Evolutionary conservation across 371 early-diverging fungal species (phyloP).

Genomic region (Furculomyces boomerangus): DNA sequence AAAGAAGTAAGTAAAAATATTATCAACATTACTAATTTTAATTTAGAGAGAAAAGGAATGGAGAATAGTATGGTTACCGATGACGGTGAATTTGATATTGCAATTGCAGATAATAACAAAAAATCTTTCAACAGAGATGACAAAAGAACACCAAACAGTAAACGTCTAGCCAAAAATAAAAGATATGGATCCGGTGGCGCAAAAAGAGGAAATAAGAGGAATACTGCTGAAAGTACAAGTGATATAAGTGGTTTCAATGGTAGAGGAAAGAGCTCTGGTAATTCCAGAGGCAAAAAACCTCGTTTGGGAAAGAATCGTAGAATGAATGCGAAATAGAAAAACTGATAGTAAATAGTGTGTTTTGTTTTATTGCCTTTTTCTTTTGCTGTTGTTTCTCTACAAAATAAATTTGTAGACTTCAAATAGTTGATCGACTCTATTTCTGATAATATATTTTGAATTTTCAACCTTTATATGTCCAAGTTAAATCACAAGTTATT

Average conservation of each 20-base stretch:
- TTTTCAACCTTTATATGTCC: too few species aligned
- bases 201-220: slow-evolving; percentile 56
- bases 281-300: slow-evolving; percentile 14
- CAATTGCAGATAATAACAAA: slow-evolving; percentile 37
- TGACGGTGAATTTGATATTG: slow-evolving; percentile 58
- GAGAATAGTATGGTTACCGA: slow-evolving; percentile 26
- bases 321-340: not conserved
- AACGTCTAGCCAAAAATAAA: slow-evolving; percentile 34
- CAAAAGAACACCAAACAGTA: slow-evolving; percentile 13
- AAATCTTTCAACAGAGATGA: slow-evolving; percentile 3
- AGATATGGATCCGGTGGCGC: slow-evolving; percentile 85
- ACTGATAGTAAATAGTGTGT: too few species aligned
- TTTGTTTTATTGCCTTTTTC: too few species aligned
- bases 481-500: too few species aligned
- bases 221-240: slow-evolving; percentile 51
- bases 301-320: not conserved
- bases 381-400: too few species aligned
- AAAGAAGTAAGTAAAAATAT: slow-evolving; percentile 42
- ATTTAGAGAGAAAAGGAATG: slow-evolving; percentile 20
- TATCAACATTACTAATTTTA: not conserved
- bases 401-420: too few species aligned
- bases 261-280: slow-evolving; percentile 5
- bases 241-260: slow-evolving; percentile 47
- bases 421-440: too few species aligned
- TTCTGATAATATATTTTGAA: too few species aligned